Conservation (phyloP, 331 rosid genomes). For the Rhamnella rubrinervis region DNA sequence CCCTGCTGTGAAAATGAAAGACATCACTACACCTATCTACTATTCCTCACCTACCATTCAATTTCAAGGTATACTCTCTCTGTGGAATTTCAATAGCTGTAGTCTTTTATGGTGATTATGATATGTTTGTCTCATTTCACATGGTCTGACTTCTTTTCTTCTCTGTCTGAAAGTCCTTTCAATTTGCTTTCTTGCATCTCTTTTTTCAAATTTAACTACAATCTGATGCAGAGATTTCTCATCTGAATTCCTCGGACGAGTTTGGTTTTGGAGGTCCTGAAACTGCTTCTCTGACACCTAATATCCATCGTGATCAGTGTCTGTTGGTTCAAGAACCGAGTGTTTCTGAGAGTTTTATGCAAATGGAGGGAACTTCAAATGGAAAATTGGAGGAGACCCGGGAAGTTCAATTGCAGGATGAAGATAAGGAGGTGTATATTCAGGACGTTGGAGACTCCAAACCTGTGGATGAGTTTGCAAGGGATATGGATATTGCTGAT, state of each 20-base stretch:
- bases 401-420: constrained; percentile 25
- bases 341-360: constrained; percentile 18
- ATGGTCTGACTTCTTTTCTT: background rate
- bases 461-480: constrained; percentile 14
- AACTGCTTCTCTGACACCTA: constrained; percentile 13
- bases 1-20: constrained; percentile 14
- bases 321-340: constrained; percentile 19
- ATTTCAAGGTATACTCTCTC: constrained; percentile 16
- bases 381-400: constrained; percentile 32
- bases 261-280: constrained; percentile 8
- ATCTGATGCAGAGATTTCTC: background rate
- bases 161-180: too few relatives aligned
- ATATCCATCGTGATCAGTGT: constrained; percentile 2
- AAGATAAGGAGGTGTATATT: constrained; percentile 27
- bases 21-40: constrained; percentile 29
- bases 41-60: constrained; percentile 46
- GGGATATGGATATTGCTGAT: constrained; percentile 18
- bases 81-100: background rate
- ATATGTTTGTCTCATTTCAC: background rate
- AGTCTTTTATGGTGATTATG: background rate
- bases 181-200: background rate
- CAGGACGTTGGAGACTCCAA: constrained; percentile 22
- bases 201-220: background rate
- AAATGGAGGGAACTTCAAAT: constrained; percentile 49
- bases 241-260: constrained; percentile 1